phyloP scores from a whole-genome alignment of 371 early-diverging fungal species.

The Mortierella sp. region DNA sequence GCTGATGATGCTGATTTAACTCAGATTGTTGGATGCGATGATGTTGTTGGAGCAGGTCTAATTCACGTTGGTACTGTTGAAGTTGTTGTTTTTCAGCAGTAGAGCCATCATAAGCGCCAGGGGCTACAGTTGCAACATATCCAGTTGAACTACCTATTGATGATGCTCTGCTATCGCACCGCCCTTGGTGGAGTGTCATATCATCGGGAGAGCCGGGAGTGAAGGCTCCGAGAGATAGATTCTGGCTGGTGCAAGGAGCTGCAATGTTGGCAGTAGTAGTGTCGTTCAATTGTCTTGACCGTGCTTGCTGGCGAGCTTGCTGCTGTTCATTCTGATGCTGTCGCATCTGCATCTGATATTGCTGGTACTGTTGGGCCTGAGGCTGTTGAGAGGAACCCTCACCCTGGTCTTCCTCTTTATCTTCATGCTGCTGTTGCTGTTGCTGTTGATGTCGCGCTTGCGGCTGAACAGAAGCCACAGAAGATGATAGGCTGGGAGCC shows the following conservation, averaged over 20 bases:
- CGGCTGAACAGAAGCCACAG: not conserved
- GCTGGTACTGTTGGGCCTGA: slow-evolving; percentile 21
- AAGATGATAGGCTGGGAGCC: not conserved
- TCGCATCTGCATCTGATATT: slow-evolving; percentile 22
- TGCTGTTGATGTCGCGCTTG: slow-evolving; percentile 9
- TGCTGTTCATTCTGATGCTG: slow-evolving; percentile 23
- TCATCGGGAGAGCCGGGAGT: slow-evolving; percentile 6
- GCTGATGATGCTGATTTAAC: slow-evolving; percentile 59
- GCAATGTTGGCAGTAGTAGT: not conserved
- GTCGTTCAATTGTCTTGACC: not conserved
- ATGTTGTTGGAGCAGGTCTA: slow-evolving; percentile 50
- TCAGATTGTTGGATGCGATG: slow-evolving; percentile 67
- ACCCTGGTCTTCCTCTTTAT: too few relatives aligned
- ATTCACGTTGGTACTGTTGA: slow-evolving; percentile 33
- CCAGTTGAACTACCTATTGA: slow-evolving; percentile 10
- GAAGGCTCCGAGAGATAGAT: slow-evolving; percentile 1
- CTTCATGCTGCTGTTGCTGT: slow-evolving; percentile 3
- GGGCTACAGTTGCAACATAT: slow-evolving; percentile 6
- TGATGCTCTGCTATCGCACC: slow-evolving; percentile 2
- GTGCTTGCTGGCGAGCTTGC: slow-evolving; percentile 17
- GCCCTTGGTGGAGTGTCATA: not conserved
- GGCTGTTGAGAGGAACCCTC: not conserved
- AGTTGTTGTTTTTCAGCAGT: slow-evolving; percentile 14
- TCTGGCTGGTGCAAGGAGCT: not conserved
- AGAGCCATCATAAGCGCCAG: not conserved